A percentile compares a stretch with the other conserved stretches of the same genome.
These are phyloP conservation scores for Trypanosoma cruzi DNA, from an alignment of 208 protist genomes.

Conservation along the genomic window DNA sequence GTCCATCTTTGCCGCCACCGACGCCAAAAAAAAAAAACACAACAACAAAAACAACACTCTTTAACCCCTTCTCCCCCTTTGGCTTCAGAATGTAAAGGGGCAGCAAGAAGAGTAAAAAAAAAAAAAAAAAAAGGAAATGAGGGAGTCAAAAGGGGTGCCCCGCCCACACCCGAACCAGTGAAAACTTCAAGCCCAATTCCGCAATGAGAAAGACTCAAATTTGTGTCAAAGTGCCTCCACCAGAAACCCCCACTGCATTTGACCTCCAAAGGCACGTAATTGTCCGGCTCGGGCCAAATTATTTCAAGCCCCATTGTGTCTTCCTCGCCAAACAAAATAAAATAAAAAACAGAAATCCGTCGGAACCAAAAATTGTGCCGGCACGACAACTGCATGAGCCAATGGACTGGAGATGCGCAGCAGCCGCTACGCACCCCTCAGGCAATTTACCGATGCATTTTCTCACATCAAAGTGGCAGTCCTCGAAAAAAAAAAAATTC, in stretches of 20 bases:
- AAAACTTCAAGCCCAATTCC: constrained; percentile 54
- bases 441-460: constrained; percentile 35
- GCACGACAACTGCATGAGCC: constrained; percentile 22
- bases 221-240: constrained; percentile 41
- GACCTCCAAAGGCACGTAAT: constrained; percentile 42
- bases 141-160: too few species aligned
- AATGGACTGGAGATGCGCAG: not conserved
- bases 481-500: constrained; percentile 41
- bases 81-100: too few species aligned
- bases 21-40: constrained; percentile 22
- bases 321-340: constrained; percentile 40
- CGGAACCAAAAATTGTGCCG: constrained; percentile 23
- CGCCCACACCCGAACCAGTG: constrained; percentile 48
- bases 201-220: constrained; percentile 59
- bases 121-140: too few species aligned
- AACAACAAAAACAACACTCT: constrained; percentile 68
- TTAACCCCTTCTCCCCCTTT: too few species aligned
- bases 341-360: too few species aligned
- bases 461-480: constrained; percentile 58
- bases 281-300: constrained; percentile 19
- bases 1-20: constrained; percentile 23
- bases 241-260: constrained; percentile 53
- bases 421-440: constrained; percentile 16
- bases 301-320: constrained; percentile 27
- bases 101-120: too few species aligned